Evolutionary conservation across 129 eudicot genomes (phyloP).

Genomic region (Pittosporum tobira): DNA sequence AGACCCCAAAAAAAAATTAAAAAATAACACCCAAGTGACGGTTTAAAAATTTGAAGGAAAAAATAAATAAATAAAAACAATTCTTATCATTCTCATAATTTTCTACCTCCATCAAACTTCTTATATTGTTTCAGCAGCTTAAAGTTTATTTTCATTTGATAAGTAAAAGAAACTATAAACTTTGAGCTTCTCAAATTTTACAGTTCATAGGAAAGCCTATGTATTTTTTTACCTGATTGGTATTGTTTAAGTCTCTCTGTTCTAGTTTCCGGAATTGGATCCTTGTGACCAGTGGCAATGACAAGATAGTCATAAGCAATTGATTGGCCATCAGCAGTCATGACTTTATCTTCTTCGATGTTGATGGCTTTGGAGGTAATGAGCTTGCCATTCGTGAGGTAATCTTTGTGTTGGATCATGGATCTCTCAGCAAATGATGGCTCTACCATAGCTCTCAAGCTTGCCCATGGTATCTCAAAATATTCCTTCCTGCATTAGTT

Average conservation of each 20-base stretch:
- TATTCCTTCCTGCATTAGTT: conserved; percentile 60
- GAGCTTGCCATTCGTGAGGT: conserved; percentile 50
- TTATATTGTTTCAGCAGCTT: too few species aligned
- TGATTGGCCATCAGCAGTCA: conserved; percentile 49
- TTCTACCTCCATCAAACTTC: too few species aligned
- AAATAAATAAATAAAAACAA: too few species aligned
- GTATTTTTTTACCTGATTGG: conserved; percentile 43
- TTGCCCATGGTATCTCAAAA: conserved; percentile 88
- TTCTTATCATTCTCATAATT: too few species aligned
- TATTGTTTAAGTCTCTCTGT: conserved; percentile 58
- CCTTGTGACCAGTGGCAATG: conserved; percentile 73
- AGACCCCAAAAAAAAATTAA: too few species aligned
- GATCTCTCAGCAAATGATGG: conserved; percentile 77
- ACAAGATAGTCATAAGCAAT: conserved; percentile 72
- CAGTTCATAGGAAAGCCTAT: background rate
- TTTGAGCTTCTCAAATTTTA: background rate
- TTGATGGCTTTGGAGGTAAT: conserved; percentile 43
- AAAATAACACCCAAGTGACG: background rate
- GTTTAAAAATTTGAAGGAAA: too few species aligned
- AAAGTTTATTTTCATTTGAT: too few species aligned
- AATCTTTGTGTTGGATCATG: conserved; percentile 53
- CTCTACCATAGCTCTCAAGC: conserved; percentile 82
- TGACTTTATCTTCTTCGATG: conserved; percentile 44
- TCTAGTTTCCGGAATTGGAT: conserved; percentile 42
- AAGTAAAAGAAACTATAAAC: too few species aligned